A percentile compares a stretch with the other conserved stretches of the same genome.
These are phyloP conservation scores for Calonectria pseudoturangicola DNA, from an alignment of 2,329 filamentous ascomycete genomes.

Conservation along the genomic window DNA sequence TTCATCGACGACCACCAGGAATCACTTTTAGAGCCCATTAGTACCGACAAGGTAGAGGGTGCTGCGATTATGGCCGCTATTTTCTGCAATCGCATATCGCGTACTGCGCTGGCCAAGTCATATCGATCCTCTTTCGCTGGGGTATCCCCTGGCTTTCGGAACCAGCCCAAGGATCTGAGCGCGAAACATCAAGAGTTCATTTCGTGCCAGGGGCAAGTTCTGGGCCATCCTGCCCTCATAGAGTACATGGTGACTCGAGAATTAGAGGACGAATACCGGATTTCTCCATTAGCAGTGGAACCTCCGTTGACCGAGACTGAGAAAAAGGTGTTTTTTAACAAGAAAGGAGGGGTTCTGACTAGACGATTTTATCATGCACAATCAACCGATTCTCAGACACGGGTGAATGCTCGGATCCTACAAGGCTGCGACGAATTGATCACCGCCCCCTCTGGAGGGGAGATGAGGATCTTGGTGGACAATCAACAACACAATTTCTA, in stretches of 20 bases:
- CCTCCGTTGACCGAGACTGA: not conserved
- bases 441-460: not conserved
- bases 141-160: not conserved
- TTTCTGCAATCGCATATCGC: not conserved
- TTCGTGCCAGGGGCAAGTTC: not conserved
- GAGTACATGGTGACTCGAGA: not conserved
- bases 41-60: not conserved
- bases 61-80: not conserved
- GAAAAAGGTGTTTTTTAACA: conserved; percentile 1
- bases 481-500: not conserved
- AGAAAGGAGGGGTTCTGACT: not conserved
- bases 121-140: not conserved
- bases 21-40: not conserved
- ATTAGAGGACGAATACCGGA: not conserved
- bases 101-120: not conserved
- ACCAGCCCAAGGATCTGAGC: not conserved
- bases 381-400: not conserved
- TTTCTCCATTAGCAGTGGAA: not conserved
- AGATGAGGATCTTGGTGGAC: not conserved
- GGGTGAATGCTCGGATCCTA: not conserved
- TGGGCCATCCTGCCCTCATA: not conserved
- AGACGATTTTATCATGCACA: not conserved
- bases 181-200: not conserved
- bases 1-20: conserved; percentile 71
- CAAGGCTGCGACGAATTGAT: not conserved